A percentile compares a stretch with the other conserved stretches of the same genome.
Evolutionary conservation across 805 yeast genomes (phyloP).

Genomic region (Nakazawaea populi): DNA sequence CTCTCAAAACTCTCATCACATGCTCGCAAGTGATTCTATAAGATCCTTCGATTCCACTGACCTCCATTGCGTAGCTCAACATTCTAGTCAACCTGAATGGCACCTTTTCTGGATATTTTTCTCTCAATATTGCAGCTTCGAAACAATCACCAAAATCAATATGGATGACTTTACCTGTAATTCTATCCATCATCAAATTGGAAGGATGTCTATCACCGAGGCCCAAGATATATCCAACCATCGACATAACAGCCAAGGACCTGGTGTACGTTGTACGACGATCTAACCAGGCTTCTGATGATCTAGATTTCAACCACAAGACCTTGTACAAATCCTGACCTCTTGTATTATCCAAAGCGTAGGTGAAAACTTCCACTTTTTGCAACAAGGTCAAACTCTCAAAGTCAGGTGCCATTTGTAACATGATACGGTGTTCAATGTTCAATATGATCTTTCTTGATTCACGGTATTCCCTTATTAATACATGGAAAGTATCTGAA

Average conservation of each 20-base stretch:
- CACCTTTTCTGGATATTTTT: conserved; percentile 96
- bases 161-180: conserved; percentile 93
- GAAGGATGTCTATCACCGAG: conserved; percentile 98
- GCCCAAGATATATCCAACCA: conserved; percentile 96
- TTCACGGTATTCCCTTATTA: conserved; percentile 89
- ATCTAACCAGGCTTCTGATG: conserved; percentile 97
- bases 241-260: conserved; percentile 96
- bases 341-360: conserved; percentile 89
- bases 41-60: conserved; percentile 96
- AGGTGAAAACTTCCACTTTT: conserved; percentile 94
- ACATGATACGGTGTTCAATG: conserved; percentile 92
- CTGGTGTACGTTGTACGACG: conserved; percentile 94
- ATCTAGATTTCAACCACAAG: conserved; percentile 90
- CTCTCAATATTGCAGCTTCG: conserved; percentile 94
- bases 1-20: conserved; percentile 91
- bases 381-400: conserved; percentile 84
- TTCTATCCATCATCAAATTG: conserved; percentile 88
- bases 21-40: conserved; percentile 95
- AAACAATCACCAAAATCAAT: conserved; percentile 99
- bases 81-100: conserved; percentile 95
- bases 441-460: conserved; percentile 83
- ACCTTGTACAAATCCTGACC: conserved; percentile 96
- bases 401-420: conserved; percentile 97
- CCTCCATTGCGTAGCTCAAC: conserved; percentile 98
- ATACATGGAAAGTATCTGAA: conserved; percentile 91